Base-by-base conservation (phyloP, 2,329 filamentous ascomycete genomes). In the Hypoxylon sp. region DNA sequence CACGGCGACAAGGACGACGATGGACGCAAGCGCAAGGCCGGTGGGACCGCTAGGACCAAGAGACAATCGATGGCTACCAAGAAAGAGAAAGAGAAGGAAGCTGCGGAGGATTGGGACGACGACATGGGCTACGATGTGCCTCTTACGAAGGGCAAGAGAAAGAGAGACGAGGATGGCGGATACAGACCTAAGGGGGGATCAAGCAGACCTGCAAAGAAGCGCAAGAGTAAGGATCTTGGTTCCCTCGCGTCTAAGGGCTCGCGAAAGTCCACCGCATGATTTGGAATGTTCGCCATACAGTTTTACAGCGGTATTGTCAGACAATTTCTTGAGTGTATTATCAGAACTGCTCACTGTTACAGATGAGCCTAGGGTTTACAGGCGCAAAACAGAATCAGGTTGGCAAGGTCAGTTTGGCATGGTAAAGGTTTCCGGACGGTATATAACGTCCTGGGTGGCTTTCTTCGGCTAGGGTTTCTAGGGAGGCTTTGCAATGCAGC, bases 181-280 rank as follows among this genome's bases (percentile, higher is more conserved):
- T 90, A 90, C 75, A 82, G 87, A 63, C 87, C 87, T 2, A 87
- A 88, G 70, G 84, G 85, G 2, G 87, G 86, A 2, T 82, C 81
- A 2, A 84, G 81, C 38, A 80, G 86, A 41, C 85, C 85, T 17
- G 78, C 80, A 0, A 89, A 89, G 80, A 89, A 88, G 82, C 82
- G 86, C 3, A 88, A 87, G 82, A 87, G 86, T 72, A 84, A 86
- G 52, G 79, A 76, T 5, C 17, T 70, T 23, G 67, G 46, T 2
- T 65, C 66, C 28, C 65, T 63, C 49, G 65, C 70, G 7, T 50
- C 67, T 3, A 76, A 74, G 63, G 45, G 53, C 19, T 66, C 65
- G 2, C 74, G 72, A 38, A 76, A 74, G 65, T 74, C 72, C 0
- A 45, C 55, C 19, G 55, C n/a, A 17, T 59, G 19, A 48, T 25